These are phyloP conservation scores for Geosmithia flava DNA, from an alignment of 2,329 filamentous ascomycete genomes.

Conservation along the genomic window DNA sequence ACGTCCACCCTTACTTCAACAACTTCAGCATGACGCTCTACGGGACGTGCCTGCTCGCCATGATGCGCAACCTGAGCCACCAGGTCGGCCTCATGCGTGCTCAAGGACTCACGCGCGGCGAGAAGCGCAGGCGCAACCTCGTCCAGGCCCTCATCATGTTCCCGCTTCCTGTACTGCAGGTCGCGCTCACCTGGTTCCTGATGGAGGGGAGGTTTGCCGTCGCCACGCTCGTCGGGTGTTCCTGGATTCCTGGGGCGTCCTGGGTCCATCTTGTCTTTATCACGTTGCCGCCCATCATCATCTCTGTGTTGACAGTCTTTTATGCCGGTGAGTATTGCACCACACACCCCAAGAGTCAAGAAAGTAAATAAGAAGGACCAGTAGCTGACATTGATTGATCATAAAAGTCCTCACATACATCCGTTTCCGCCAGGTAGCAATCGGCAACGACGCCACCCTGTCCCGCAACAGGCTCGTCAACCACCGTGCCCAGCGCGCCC, in stretches of 20 bases:
- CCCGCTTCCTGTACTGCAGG: slow-evolving; percentile 35
- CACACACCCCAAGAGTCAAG: neutral
- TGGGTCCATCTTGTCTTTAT: slow-evolving; percentile 38
- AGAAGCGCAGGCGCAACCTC: slow-evolving; percentile 28
- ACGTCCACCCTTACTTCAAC: slow-evolving; percentile 34
- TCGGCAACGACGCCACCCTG: slow-evolving; percentile 24
- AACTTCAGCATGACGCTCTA: slow-evolving; percentile 33
- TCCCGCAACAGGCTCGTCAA: slow-evolving; percentile 24
- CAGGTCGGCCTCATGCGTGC: slow-evolving; percentile 34
- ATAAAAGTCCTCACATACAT: slow-evolving; percentile 2
- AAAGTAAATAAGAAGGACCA: neutral
- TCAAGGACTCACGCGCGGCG: slow-evolving; percentile 22
- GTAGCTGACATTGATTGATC: too few relatives aligned
- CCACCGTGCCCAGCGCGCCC: slow-evolving; percentile 31
- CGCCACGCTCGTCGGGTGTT: slow-evolving; percentile 36
- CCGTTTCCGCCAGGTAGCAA: slow-evolving; percentile 33
- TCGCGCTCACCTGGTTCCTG: slow-evolving; percentile 33
- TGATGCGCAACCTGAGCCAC: slow-evolving; percentile 39
- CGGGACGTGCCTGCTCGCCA: slow-evolving; percentile 37
- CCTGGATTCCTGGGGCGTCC: slow-evolving; percentile 25
- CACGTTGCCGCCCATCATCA: slow-evolving; percentile 29
- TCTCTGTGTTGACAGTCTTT: slow-evolving; percentile 28
- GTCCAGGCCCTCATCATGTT: slow-evolving; percentile 43
- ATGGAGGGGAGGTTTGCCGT: slow-evolving; percentile 35
- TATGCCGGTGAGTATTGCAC: slow-evolving; percentile 31